Evolutionary conservation across 2,329 filamentous ascomycete species (phyloP).

Genomic region (Ambrosiella xylebori): DNA sequence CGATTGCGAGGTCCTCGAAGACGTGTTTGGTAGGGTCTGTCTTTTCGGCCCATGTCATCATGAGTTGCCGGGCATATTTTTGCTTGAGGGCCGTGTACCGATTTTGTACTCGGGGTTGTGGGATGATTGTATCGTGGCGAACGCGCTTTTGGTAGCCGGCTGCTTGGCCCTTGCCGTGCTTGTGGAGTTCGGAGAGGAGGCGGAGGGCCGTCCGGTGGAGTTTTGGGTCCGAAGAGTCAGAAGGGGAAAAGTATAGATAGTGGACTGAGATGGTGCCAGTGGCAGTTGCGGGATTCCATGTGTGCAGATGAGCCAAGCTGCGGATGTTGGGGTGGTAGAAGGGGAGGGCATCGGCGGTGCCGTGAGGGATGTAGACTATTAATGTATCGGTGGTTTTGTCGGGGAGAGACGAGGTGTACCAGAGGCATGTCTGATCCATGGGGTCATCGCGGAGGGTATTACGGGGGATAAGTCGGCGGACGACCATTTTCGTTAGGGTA

Average conservation of each 20-base stretch:
- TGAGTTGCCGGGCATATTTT: conserved; percentile 55
- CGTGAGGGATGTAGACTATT: conserved; percentile 65
- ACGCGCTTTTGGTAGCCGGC: conserved; percentile 64
- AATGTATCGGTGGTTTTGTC: conserved; percentile 15
- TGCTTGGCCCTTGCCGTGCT: conserved; percentile 50
- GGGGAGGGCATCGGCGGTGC: conserved; percentile 45
- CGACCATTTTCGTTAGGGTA: conserved; percentile 26
- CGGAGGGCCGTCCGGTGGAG: conserved; percentile 51
- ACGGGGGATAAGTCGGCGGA: conserved; percentile 64
- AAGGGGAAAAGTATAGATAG: conserved; percentile 34
- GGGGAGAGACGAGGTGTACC: conserved; percentile 29
- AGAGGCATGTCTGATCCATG: conserved; percentile 67
- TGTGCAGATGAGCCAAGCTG: conserved; percentile 60
- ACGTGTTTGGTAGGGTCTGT: conserved; percentile 86
- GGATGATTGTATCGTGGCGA: conserved; percentile 65
- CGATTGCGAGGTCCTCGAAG: conserved; percentile 83
- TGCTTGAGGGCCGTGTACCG: conserved; percentile 67
- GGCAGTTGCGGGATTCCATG: conserved; percentile 29
- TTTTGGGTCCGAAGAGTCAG: conserved; percentile 22
- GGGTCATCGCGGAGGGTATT: conserved; percentile 60
- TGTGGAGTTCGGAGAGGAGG: conserved; percentile 50
- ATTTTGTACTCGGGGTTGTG: conserved; percentile 61
- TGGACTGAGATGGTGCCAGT: conserved; percentile 40
- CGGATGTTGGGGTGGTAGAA: conserved; percentile 75
- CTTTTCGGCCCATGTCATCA: conserved; percentile 64